Base-by-base conservation (phyloP, 768 basidiomycete genomes). In the Sutorius australiensis region DNA sequence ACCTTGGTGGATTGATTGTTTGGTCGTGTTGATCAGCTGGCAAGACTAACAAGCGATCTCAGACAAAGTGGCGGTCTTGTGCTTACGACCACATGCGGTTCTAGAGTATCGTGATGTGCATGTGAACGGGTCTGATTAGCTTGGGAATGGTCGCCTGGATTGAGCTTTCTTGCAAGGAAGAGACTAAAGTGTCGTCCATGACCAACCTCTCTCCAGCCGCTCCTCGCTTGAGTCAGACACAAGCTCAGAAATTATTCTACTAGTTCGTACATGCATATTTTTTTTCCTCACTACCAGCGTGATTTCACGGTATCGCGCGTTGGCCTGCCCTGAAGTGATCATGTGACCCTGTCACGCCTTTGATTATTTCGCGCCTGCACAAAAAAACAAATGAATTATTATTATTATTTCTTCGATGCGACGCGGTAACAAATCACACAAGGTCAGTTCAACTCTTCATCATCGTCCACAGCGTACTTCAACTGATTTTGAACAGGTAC, bases 361-460 rank as follows among this genome's bases (percentile, higher is more conserved):
- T 4, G 30, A 24, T 33, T 14, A 11, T 14, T 33, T 33, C 28
- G 28, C 32, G 42, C 37, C 11, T 39, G 8, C 41, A 46, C 21
- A 2, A 21, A 56, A 34, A 36, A 49, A 14, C 34, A 13, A 38
- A 24, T 24, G 24, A 24, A 24, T 24, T 24, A 17, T 28, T 37
- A 24, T 24, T 24, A 17, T 28, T 37, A 42, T 52, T 56, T 54
- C 56, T 53, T 51, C 51, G 75, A 75, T 71, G 61, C 76, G 84
- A 54, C 75, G 84, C 50, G 69, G 72, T 13, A 87, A 87, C 71
- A 86, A 84, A 64, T 87, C 85, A 6, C 76, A 75, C 71, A 88
- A 86, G 73, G 86, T 80, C 54, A 3, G 58, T 53, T 2, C 30
- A 3, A n/a, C n/a, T 46, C 21, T 28, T 17, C 16, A 12, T 8